Evolutionary conservation across 495 filamentous ascomycete genomes (phyloP), one percentile per base, ranked within the genome.

Genomic region (Halenospora varia): DNA sequence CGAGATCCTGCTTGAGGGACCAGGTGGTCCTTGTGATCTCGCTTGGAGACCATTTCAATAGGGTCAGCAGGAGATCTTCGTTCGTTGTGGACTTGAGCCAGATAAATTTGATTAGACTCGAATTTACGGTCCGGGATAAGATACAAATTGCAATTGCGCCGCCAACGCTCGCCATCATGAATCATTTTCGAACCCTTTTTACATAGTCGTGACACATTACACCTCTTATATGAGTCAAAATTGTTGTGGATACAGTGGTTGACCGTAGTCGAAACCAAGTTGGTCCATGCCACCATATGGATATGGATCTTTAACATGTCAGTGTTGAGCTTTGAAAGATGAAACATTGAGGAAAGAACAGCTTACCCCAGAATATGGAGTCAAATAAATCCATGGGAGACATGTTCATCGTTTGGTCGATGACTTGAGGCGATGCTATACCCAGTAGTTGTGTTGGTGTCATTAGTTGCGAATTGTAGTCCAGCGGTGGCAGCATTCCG

Each of bases 301-400:
- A 50, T 63, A 66, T 17, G 58, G 54, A 48, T 66, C 61, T 66
- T 20, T 39, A 11, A 26, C 11, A 9, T 18, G 42, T 56, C 25
- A 62, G 47, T 11, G 10, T 11, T 8, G 10, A 25, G 44, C 4
- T 13, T 1, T 24, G 8, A 19, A 22, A 15, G 18, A 52, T 25
- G 22, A 10, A 39, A 6, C 11, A 44, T 20, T 2, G 10, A 3
- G 3, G 9, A 18, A 47, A 55, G 29, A 55, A 59, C n/a, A 48
- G 17, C 77, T 66, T 62, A 82, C 79, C 79, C 76, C 78, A 81
- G 52, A 81, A 82, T 42, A 82, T 82, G 2, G 76, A 79, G 60
- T 82, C 78, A 59, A 81, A 82, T 17, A 82, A 68, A 22, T 82
- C 79, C 77, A 82, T 77, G 3, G 79, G 78, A 8, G 78, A 77